A percentile compares a stretch with the other conserved stretches of the same genome.
These are phyloP conservation scores for Priceomyces medius DNA, from an alignment of 805 yeast species.

Conservation along the genomic window DNA sequence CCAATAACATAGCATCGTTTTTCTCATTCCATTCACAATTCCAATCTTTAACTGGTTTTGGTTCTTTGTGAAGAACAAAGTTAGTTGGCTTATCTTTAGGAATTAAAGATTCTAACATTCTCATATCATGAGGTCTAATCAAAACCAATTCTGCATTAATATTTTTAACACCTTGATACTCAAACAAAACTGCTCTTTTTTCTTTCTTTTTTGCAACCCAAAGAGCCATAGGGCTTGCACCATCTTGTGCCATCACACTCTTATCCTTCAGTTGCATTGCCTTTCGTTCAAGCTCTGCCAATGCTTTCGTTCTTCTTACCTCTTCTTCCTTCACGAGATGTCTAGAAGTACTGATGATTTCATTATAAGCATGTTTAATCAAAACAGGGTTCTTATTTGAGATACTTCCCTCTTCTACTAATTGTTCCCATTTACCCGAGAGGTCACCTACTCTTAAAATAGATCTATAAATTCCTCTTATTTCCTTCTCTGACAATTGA, in stretches of 20 bases:
- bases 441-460: conserved; percentile 82
- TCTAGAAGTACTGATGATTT: conserved; percentile 61
- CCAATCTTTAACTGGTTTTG: conserved; percentile 91
- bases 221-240: conserved; percentile 48
- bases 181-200: conserved; percentile 86
- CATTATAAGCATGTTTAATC: conserved; percentile 74
- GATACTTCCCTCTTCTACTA: conserved; percentile 86
- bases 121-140: conserved; percentile 83
- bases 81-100: conserved; percentile 55
- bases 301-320: conserved; percentile 51
- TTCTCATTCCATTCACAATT: conserved; percentile 76
- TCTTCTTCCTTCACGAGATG: conserved; percentile 66
- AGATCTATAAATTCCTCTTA: conserved; percentile 81
- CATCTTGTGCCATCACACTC: conserved; percentile 36
- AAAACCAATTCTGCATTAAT: conserved; percentile 87
- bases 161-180: conserved; percentile 81
- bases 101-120: conserved; percentile 52
- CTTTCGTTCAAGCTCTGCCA: conserved; percentile 59
- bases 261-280: conserved; percentile 55
- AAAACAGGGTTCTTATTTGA: conserved; percentile 81
- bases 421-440: conserved; percentile 71
- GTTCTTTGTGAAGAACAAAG: conserved; percentile 59
- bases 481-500: conserved; percentile 78
- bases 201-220: conserved; percentile 73
- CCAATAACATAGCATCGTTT: conserved; percentile 83